phyloP scores from a whole-genome alignment of 2,329 filamentous ascomycete species.

The Talaromyces sp. region DNA sequence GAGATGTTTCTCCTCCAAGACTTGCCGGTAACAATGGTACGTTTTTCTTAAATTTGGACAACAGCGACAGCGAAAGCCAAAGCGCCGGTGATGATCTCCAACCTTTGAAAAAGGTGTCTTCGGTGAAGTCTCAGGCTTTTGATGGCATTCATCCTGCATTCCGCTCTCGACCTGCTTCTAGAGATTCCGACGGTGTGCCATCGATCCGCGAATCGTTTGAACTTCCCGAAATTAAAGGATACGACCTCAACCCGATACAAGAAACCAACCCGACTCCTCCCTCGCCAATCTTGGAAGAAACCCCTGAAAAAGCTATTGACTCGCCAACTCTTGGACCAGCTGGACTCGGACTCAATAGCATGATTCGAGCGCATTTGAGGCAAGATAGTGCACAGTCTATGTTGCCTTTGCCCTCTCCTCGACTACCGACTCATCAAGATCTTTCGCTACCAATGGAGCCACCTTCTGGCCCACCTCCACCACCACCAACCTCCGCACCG shows the following conservation, averaged over 20 bases:
- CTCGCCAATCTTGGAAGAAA: conserved; percentile 20
- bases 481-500: conserved; percentile 1
- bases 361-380: conserved; percentile 82
- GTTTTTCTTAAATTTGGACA: conserved; percentile 38
- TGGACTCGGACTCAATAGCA: conserved; percentile 66
- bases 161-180: conserved; percentile 35
- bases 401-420: conserved; percentile 55
- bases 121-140: conserved; percentile 28
- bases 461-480: conserved; percentile 36
- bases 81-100: conserved; percentile 30
- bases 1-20: conserved; percentile 32
- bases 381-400: conserved; percentile 77
- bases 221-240: conserved; percentile 37
- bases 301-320: conserved; percentile 50
- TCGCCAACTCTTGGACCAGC: conserved; percentile 75
- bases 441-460: conserved; percentile 27
- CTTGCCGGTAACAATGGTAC: conserved; percentile 26
- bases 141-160: conserved; percentile 41
- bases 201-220: conserved; percentile 32
- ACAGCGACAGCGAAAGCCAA: conserved; percentile 42
- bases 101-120: conserved; percentile 26
- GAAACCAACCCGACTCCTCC: conserved; percentile 31
- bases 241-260: conserved; percentile 43
- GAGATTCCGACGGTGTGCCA: conserved; percentile 27
- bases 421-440: conserved; percentile 27